Evolutionary conservation across 306 rosid species (phyloP).

Genomic region (Boehmeria nivea): DNA sequence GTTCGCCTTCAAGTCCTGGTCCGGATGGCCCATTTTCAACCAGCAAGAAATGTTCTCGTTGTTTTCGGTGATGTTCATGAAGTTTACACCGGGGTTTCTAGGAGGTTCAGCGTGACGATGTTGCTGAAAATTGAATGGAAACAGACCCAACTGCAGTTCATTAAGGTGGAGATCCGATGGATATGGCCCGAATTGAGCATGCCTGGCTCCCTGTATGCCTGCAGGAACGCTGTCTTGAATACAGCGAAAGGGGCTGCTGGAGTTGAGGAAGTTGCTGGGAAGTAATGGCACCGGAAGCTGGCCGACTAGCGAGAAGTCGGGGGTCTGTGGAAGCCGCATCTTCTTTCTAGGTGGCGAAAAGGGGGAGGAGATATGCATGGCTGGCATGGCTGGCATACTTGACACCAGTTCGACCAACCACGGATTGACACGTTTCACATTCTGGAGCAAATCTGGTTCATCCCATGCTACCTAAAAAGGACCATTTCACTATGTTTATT

Average conservation of each 20-base stretch:
- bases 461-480: constrained; percentile 78
- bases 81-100: constrained; percentile 31
- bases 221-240: constrained; percentile 46
- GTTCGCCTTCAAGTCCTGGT: constrained; percentile 41
- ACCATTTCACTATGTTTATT: not conserved
- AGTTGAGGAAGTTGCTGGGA: constrained; percentile 40
- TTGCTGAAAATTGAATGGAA: constrained; percentile 43
- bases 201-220: constrained; percentile 99
- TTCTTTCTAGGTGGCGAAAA: constrained; percentile 79
- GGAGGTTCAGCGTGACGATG: constrained; percentile 29
- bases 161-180: constrained; percentile 51
- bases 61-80: constrained; percentile 27
- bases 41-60: constrained; percentile 47
- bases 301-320: constrained; percentile 48
- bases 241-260: constrained; percentile 40
- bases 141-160: constrained; percentile 41
- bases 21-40: constrained; percentile 49
- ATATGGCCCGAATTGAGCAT: constrained; percentile 70
- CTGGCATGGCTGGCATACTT: constrained; percentile 62
- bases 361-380: constrained; percentile 55
- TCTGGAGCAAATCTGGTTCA: constrained; percentile 93
- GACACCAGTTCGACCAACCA: constrained; percentile 87
- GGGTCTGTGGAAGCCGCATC: constrained; percentile 41
- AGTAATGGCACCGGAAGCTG: constrained; percentile 61
- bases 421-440: constrained; percentile 85